Conservation (phyloP, 345 rosid genomes). For the Brassica juncea region DNA sequence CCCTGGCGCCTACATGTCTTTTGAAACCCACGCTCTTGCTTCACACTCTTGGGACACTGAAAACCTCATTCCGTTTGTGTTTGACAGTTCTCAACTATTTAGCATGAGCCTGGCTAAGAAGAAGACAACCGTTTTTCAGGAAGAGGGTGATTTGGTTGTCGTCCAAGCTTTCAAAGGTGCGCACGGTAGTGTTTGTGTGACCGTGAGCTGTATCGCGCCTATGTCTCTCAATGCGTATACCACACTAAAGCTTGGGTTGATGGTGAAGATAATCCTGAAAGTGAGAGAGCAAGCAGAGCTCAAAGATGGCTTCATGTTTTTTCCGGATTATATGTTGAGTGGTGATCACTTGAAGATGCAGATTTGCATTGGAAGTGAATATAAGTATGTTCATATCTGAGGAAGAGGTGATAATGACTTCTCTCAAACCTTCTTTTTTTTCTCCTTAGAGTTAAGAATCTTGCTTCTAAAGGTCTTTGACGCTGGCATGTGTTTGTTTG, state of each 20-base stretch:
- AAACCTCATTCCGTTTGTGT: background rate
- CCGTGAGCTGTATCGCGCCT: constrained; percentile 24
- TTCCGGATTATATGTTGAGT: background rate
- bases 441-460: background rate
- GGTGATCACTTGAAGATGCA: background rate
- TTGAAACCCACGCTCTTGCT: constrained; percentile 39
- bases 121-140: background rate
- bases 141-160: constrained; percentile 17
- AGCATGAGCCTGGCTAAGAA: background rate
- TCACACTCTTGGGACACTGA: constrained; percentile 32
- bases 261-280: constrained; percentile 15
- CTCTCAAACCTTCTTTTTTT: background rate
- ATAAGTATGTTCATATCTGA: background rate
- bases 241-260: background rate
- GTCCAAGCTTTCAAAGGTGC: constrained; percentile 28
- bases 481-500: background rate
- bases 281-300: background rate
- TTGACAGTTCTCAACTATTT: background rate
- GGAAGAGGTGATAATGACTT: background rate
- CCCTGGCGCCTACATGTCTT: constrained; percentile 37
- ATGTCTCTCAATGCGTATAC: background rate
- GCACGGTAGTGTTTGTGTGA: constrained; percentile 32
- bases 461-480: background rate
- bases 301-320: background rate
- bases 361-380: constrained; percentile 11